Base-by-base conservation (phyloP, 148 eudicot species). In the Dysphania ambrosioides region DNA sequence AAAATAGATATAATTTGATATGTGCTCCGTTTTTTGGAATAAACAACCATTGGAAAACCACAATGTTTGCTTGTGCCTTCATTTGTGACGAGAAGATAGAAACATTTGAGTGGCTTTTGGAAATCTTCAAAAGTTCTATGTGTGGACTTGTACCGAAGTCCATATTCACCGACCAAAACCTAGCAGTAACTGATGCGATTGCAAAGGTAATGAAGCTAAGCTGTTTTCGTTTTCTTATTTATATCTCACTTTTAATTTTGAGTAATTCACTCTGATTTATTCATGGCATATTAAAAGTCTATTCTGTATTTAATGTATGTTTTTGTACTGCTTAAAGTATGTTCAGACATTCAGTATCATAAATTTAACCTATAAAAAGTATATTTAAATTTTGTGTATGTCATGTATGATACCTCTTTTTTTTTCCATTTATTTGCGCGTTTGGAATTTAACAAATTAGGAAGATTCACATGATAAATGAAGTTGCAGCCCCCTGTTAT, bases 11-110 rank as follows among this genome's bases (percentile, higher is more conserved):
- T 26, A 58, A 26, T 58, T 24, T 58, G 63, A 23, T 58, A 23
- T 58, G 63, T 58, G 63, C 26, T 16, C 63, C 63, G 8, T 58
- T 58, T 26, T 26, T 58, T 26, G 63, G 63, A 58, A 26, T 58
- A 23, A 58, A 58, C 63, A 58, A 58, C 31, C 63, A 58, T 58
- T 58, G 63, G 63, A 58, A 58, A 58, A 58, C 63, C 11, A 26
- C 63, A 11, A 58, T 58, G 63, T 58, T 58, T 58, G 63, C 63
- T 26, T 58, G 63, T 58, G 32, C 63, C 31, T 58, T 58, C 27
- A 58, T 58, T 23, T 58, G 3, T 26, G 32, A 58, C 2, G 63
- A 58, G 32, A 58, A 58, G 63, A 58, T 32, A 9, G 63, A 58
- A 9, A 23, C 31, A 27, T 58, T 21, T 58, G 63, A 58, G 63